phyloP scores from a whole-genome alignment of 2,329 filamentous ascomycete species.

The Exserohilum rostratum region DNA sequence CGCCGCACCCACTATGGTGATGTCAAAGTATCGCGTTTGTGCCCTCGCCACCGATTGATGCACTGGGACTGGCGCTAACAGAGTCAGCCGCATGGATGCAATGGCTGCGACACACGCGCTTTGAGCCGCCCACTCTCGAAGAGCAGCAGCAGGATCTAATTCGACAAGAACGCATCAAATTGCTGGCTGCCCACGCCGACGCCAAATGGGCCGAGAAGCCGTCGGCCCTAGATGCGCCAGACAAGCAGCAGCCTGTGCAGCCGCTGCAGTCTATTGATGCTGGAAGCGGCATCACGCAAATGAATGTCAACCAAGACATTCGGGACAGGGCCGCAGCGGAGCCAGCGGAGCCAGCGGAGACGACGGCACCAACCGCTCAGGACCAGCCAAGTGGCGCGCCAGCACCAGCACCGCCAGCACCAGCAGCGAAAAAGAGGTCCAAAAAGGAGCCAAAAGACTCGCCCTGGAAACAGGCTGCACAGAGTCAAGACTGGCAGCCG shows the following conservation, averaged over 20 bases:
- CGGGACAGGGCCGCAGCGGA: conserved; percentile 20
- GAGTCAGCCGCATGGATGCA: conserved; percentile 68
- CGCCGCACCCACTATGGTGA: conserved; percentile 62
- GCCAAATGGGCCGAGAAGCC: conserved; percentile 66
- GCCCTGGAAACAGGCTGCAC: conserved; percentile 50
- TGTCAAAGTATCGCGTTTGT: conserved; percentile 63
- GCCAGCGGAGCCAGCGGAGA: conserved; percentile 8
- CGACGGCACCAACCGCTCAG: neutral
- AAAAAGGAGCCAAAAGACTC: conserved; percentile 42
- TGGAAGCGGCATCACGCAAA: conserved; percentile 46
- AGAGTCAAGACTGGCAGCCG: conserved; percentile 56
- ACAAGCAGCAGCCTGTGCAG: conserved; percentile 55
- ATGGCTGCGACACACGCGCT: conserved; percentile 68
- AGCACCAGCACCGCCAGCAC: conserved; percentile 22
- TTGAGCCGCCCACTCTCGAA: conserved; percentile 60
- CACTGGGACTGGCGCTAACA: conserved; percentile 1
- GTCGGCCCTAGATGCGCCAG: conserved; percentile 63
- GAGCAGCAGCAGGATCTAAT: conserved; percentile 65
- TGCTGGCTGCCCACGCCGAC: conserved; percentile 65
- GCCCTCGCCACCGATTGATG: neutral
- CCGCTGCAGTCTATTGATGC: conserved; percentile 53
- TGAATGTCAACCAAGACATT: conserved; percentile 42
- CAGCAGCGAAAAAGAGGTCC: conserved; percentile 30
- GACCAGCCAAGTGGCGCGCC: conserved; percentile 25
- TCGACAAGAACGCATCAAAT: conserved; percentile 64